phyloP scores from a whole-genome alignment of 2,329 filamentous ascomycete species.

The Microascus cirrosus region DNA sequence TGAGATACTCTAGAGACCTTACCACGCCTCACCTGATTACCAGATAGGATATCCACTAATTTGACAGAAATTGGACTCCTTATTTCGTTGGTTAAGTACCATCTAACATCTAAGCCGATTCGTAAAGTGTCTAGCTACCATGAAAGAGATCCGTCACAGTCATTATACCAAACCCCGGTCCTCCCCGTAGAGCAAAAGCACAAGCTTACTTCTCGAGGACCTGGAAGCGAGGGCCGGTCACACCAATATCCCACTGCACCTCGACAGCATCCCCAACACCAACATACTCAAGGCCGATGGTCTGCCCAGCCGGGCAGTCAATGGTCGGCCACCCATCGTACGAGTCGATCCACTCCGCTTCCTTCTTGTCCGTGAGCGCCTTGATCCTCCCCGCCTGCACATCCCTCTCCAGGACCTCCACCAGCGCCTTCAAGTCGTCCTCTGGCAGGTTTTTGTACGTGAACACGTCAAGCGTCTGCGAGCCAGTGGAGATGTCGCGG shows the following conservation, averaged over 20 bases:
- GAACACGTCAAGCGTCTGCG: conserved; percentile 4
- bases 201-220: neutral
- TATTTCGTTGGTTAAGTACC: too few species aligned
- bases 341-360: neutral
- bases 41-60: too few species aligned
- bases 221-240: conserved; percentile 3
- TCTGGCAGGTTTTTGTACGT: conserved; percentile 3
- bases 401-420: neutral
- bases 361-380: neutral
- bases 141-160: neutral
- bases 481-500: conserved; percentile 5
- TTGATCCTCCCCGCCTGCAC: neutral
- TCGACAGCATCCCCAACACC: conserved; percentile 2
- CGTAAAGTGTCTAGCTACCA: neutral
- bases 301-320: conserved; percentile 3
- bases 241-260: conserved; percentile 5
- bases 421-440: neutral
- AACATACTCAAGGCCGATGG: conserved; percentile 3
- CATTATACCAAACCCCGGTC: neutral
- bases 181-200: neutral
- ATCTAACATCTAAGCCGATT: too few species aligned
- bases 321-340: conserved; percentile 3
- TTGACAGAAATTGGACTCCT: too few species aligned
- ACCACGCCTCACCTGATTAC: too few species aligned
- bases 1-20: too few species aligned